A percentile compares a stretch with the other conserved stretches of the same genome.
Conservation (phyloP, 1,284 basidiomycete genomes). For the Pterulicium gracile region DNA sequence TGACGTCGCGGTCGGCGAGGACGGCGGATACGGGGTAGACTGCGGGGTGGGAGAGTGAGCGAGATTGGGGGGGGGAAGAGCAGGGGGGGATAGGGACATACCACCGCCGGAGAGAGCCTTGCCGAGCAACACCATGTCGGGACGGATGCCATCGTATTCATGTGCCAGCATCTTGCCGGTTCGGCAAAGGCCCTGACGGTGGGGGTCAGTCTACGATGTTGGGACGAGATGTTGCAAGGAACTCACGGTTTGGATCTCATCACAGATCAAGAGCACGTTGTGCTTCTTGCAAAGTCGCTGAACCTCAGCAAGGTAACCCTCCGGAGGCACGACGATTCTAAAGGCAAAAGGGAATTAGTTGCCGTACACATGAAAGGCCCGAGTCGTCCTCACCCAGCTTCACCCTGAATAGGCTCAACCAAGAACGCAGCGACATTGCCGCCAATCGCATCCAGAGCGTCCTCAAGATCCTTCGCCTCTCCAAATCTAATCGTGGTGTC, state of each 20-base stretch:
- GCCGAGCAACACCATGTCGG: conserved; percentile 89
- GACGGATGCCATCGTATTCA: conserved; percentile 83
- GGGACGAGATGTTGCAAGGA: background rate
- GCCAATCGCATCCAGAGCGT: conserved; percentile 76
- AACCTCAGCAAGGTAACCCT: conserved; percentile 75
- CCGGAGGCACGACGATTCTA: conserved; percentile 87
- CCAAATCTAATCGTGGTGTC: conserved; percentile 70
- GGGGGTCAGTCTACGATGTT: conserved; percentile 2
- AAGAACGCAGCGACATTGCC: conserved; percentile 87
- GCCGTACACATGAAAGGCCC: background rate
- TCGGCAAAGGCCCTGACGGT: conserved; percentile 60
- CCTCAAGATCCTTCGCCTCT: conserved; percentile 72
- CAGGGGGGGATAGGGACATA: conserved; percentile 21
- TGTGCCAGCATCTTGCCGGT: conserved; percentile 85
- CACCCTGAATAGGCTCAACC: conserved; percentile 96
- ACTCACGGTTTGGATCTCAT: conserved; percentile 90
- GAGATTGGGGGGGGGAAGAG: background rate
- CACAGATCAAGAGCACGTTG: conserved; percentile 92
- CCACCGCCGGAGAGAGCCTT: conserved; percentile 94
- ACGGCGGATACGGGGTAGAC: conserved; percentile 97
- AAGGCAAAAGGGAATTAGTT: conserved; percentile 1
- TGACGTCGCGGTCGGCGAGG: conserved; percentile 80
- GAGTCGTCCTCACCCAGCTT: conserved; percentile 91
- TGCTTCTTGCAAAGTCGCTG: conserved; percentile 86
- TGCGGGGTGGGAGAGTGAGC: conserved; percentile 18